phyloP scores from a whole-genome alignment of 306 rosid genomes.

The Rosa chinensis region DNA sequence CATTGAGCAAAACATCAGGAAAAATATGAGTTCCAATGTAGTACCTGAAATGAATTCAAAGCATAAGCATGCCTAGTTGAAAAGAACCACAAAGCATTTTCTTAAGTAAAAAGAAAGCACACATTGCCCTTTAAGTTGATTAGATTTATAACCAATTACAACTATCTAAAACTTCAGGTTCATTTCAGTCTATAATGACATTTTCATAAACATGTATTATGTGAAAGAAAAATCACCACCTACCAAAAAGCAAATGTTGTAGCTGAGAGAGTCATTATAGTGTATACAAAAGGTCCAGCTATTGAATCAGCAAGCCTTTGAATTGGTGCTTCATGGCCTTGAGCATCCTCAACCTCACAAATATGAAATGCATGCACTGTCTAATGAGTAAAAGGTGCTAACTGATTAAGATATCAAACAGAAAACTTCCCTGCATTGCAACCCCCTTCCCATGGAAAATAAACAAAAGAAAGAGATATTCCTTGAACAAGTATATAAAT shows the following conservation, averaged over 20 bases:
- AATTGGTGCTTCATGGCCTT: constrained; percentile 95
- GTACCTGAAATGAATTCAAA: constrained; percentile 51
- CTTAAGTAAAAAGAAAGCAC: neutral
- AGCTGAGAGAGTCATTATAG: constrained; percentile 81
- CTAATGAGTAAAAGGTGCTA: neutral
- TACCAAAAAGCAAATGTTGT: constrained; percentile 94
- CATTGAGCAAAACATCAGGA: constrained; percentile 87
- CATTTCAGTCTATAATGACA: neutral
- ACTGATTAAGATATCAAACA: neutral
- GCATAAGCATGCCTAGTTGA: constrained; percentile 21
- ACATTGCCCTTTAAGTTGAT: neutral
- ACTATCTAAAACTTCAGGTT: neutral
- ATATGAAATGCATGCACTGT: constrained; percentile 22
- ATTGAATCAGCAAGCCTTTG: constrained; percentile 96
- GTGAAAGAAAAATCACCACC: constrained; percentile 9
- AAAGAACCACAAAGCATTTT: neutral
- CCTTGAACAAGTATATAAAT: neutral
- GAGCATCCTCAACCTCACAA: constrained; percentile 95
- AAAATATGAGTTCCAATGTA: constrained; percentile 69
- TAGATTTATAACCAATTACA: neutral
- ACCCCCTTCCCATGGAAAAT: neutral
- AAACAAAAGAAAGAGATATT: neutral
- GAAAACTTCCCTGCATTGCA: neutral
- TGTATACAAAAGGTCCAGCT: constrained; percentile 97
- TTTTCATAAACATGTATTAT: neutral